Conservation (phyloP, 768 basidiomycete species). For the Podaxis sp. region DNA sequence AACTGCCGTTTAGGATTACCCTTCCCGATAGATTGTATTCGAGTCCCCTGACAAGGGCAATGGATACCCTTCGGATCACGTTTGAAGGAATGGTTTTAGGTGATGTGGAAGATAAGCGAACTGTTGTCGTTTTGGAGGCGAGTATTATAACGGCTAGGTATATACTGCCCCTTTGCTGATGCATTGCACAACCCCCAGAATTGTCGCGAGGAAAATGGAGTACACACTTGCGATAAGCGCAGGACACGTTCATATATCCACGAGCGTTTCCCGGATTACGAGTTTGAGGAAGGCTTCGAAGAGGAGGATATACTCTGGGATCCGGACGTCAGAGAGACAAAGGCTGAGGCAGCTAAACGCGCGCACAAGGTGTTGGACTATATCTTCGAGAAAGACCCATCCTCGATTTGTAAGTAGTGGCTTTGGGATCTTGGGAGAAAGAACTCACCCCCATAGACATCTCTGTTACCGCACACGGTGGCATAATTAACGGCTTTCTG, state of each 20-base stretch:
- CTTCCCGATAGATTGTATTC: conserved; percentile 56
- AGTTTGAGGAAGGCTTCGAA: conserved; percentile 53
- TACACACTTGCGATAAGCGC: conserved; percentile 69
- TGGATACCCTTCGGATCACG: conserved; percentile 53
- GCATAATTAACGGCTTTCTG: conserved; percentile 19
- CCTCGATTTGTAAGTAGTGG: conserved; percentile 43
- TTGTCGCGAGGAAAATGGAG: conserved; percentile 63
- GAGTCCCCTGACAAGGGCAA: conserved; percentile 63
- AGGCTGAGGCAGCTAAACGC: conserved; percentile 41
- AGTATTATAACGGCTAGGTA: not conserved
- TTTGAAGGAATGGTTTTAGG: conserved; percentile 35
- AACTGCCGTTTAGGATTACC: conserved; percentile 42
- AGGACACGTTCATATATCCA: conserved; percentile 42
- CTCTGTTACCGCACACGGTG: conserved; percentile 18
- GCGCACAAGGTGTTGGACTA: conserved; percentile 51
- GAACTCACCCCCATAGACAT: conserved; percentile 7
- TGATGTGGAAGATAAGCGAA: conserved; percentile 23
- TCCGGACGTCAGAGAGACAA: conserved; percentile 52
- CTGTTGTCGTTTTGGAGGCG: conserved; percentile 56
- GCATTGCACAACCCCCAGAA: conserved; percentile 41
- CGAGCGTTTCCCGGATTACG: conserved; percentile 46
- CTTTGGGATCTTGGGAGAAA: not conserved
- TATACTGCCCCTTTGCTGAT: not conserved
- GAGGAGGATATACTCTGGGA: conserved; percentile 68
- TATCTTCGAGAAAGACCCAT: conserved; percentile 46